phyloP scores from a whole-genome alignment of 257 asterid genomes.

The Ajuga chamaepitys region DNA sequence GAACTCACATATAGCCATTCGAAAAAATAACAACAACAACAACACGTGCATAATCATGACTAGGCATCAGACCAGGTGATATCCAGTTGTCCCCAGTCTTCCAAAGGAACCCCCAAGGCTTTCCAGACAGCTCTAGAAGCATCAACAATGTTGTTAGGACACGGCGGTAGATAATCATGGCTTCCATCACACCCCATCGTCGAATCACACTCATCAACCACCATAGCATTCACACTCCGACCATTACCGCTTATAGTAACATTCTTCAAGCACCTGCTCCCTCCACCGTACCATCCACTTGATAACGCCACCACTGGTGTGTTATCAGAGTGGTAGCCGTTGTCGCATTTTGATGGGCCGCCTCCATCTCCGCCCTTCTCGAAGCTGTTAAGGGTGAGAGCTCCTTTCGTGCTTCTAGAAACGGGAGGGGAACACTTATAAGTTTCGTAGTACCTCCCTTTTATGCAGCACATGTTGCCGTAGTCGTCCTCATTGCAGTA shows the following conservation, averaged over 20 bases:
- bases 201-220: conserved; percentile 41
- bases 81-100: conserved; percentile 27
- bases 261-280: conserved; percentile 23
- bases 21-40: too few species aligned
- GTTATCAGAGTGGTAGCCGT: conserved; percentile 26
- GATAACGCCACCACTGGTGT: conserved; percentile 31
- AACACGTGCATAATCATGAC: too few species aligned
- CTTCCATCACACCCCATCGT: conserved; percentile 32
- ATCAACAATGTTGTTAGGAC: conserved; percentile 36
- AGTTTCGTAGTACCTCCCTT: conserved; percentile 21
- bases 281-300: conserved; percentile 32
- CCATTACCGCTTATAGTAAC: conserved; percentile 23
- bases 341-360: conserved; percentile 28
- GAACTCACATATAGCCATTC: too few species aligned
- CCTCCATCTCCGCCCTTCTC: conserved; percentile 37
- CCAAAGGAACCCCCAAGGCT: conserved; percentile 22
- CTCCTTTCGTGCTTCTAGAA: conserved; percentile 20
- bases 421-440: conserved; percentile 31
- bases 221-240: conserved; percentile 22
- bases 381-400: conserved; percentile 30
- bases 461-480: conserved; percentile 22
- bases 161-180: conserved; percentile 39
- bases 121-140: conserved; percentile 37
- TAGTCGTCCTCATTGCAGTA: conserved; percentile 29
- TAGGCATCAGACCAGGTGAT: conserved; percentile 28